Evolutionary conservation across 768 basidiomycete species (phyloP).

Genomic region (Collybiopsis confluens): DNA sequence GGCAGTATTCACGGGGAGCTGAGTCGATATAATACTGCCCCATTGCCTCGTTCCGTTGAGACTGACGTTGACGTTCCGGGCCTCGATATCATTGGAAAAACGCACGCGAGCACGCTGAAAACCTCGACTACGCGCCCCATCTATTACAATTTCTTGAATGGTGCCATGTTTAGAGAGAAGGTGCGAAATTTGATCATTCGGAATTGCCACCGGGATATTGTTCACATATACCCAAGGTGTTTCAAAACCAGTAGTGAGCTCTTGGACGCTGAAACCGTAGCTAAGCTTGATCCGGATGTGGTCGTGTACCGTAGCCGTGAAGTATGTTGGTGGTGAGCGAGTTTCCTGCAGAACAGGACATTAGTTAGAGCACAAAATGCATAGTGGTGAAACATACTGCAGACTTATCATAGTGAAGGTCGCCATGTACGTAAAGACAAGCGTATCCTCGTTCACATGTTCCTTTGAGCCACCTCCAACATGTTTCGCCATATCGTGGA

Average conservation of each 20-base stretch:
- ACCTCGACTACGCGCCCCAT: conserved; percentile 33
- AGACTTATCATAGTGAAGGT: conserved; percentile 18
- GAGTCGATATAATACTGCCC: conserved; percentile 37
- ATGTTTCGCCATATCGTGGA: conserved; percentile 16
- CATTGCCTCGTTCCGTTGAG: conserved; percentile 45
- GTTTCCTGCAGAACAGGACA: neutral
- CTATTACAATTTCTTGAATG: conserved; percentile 1
- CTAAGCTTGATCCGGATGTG: conserved; percentile 54
- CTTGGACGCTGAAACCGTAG: conserved; percentile 55
- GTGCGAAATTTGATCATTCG: conserved; percentile 26
- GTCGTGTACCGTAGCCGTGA: conserved; percentile 39
- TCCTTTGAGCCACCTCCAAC: conserved; percentile 30
- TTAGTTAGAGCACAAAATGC: neutral
- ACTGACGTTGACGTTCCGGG: conserved; percentile 44
- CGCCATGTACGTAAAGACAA: conserved; percentile 21
- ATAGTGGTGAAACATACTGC: conserved; percentile 11
- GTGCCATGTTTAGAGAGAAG: conserved; percentile 29
- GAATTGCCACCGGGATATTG: conserved; percentile 39
- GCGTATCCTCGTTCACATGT: conserved; percentile 17
- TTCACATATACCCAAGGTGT: conserved; percentile 55
- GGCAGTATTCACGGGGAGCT: conserved; percentile 37
- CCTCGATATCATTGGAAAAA: conserved; percentile 45
- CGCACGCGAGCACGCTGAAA: conserved; percentile 15
- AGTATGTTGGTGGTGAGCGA: conserved; percentile 6
- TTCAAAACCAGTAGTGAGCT: conserved; percentile 65